Evolutionary conservation across 495 filamentous ascomycete genomes (phyloP).

Genomic region (Apodospora peruviana): DNA sequence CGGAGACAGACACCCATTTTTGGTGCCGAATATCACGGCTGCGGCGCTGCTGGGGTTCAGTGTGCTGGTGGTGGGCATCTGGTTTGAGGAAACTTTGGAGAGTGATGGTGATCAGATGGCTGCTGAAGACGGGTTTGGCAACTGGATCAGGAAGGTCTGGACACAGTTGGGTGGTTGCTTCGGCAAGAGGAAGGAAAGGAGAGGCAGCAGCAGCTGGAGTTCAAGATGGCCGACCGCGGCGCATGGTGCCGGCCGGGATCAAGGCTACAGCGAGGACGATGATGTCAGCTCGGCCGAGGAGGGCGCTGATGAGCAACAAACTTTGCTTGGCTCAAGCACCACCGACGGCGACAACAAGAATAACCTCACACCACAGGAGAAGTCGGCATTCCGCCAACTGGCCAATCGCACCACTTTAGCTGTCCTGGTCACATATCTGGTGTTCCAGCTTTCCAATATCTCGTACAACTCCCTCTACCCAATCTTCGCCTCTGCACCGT

Average conservation of each 20-base stretch:
- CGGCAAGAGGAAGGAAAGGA: conserved; percentile 4
- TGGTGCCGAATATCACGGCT: conserved; percentile 74
- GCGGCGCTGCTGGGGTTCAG: conserved; percentile 67
- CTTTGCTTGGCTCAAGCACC: conserved; percentile 11
- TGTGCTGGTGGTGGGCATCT: conserved; percentile 64
- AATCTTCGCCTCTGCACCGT: conserved; percentile 71
- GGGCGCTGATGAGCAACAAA: conserved; percentile 20
- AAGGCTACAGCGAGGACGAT: conserved; percentile 29
- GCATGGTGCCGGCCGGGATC: conserved; percentile 30
- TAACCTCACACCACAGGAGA: conserved; percentile 24
- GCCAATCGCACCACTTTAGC: conserved; percentile 76
- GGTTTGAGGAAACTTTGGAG: conserved; percentile 85
- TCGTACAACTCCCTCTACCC: conserved; percentile 88
- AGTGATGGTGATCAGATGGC: conserved; percentile 46
- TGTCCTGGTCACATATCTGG: conserved; percentile 72
- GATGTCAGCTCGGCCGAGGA: conserved; percentile 18
- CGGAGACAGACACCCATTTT: conserved; percentile 66
- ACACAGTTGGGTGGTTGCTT: conserved; percentile 5
- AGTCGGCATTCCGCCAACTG: conserved; percentile 44
- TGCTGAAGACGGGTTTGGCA: conserved; percentile 3
- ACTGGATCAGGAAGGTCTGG: conserved; percentile 13
- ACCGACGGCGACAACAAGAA: conserved; percentile 14
- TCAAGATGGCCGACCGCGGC: conserved; percentile 20
- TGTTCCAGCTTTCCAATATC: conserved; percentile 86
- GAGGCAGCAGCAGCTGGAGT: conserved; percentile 13